Evolutionary conservation across 805 yeast species (phyloP).

Genomic region (Hanseniaspora mollemarum): DNA sequence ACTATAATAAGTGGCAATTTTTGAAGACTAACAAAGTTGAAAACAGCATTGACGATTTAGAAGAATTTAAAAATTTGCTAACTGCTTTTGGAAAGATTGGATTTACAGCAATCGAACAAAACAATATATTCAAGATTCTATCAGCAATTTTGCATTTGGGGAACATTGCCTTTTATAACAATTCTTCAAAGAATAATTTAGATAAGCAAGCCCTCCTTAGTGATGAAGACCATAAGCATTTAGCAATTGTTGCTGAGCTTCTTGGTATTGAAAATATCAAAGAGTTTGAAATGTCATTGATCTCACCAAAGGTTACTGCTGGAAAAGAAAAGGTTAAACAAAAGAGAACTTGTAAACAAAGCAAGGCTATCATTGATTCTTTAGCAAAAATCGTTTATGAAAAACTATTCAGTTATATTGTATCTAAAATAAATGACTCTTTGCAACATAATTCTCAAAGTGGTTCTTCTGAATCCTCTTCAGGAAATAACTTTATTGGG

Average conservation of each 20-base stretch:
- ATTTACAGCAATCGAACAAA: conserved; percentile 43
- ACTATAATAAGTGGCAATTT: conserved; percentile 38
- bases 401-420: conserved; percentile 64
- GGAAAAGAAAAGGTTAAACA: conserved; percentile 80
- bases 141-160: conserved; percentile 79
- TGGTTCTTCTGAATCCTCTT: conserved; percentile 17
- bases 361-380: conserved; percentile 71
- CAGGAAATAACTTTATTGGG: conserved; percentile 51
- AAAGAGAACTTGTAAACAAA: conserved; percentile 67
- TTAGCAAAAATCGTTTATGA: conserved; percentile 80
- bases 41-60: conserved; percentile 62
- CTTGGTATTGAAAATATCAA: conserved; percentile 47
- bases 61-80: conserved; percentile 51
- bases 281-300: conserved; percentile 47
- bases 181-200: conserved; percentile 24
- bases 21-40: conserved; percentile 43
- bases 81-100: conserved; percentile 68
- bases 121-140: conserved; percentile 50
- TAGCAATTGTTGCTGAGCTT: conserved; percentile 36
- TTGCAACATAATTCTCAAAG: conserved; percentile 39
- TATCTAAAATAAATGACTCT: conserved; percentile 59
- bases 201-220: conserved; percentile 57
- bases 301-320: conserved; percentile 78
- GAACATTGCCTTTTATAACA: conserved; percentile 51
- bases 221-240: conserved; percentile 38